Conservation (phyloP, 2,329 filamentous ascomycete genomes). For the Diaporthe citri region DNA sequence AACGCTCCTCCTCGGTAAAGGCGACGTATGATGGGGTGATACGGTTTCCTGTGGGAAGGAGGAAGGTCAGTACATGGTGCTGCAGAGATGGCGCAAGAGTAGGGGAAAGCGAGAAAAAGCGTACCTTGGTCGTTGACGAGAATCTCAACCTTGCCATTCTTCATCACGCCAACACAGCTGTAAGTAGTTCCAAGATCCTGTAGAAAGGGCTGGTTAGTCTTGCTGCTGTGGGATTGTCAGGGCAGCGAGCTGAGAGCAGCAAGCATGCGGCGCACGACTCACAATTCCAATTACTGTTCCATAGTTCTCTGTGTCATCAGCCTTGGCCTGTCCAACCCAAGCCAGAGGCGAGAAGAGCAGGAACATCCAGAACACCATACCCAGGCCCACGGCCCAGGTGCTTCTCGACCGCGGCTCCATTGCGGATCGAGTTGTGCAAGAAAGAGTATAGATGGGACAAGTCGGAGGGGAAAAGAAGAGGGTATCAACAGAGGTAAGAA, state of each 20-base stretch:
- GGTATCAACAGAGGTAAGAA: conserved; percentile 46
- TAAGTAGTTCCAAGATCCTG: conserved; percentile 89
- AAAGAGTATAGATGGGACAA: conserved; percentile 39
- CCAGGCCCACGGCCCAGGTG: conserved; percentile 69
- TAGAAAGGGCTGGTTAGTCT: conserved; percentile 42
- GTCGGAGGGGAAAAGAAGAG: conserved; percentile 46
- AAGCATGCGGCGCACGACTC: conserved; percentile 50
- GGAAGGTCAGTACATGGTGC: background rate
- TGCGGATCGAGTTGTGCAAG: conserved; percentile 34
- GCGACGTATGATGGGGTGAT: conserved; percentile 96
- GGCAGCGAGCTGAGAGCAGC: background rate
- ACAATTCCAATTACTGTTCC: conserved; percentile 95
- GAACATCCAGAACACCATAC: conserved; percentile 91
- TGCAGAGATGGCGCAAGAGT: too few relatives aligned
- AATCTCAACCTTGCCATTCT: conserved; percentile 95
- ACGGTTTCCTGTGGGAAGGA: conserved; percentile 75
- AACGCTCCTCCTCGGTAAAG: conserved; percentile 95
- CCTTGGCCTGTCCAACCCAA: conserved; percentile 82
- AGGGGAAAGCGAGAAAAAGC: conserved; percentile 15
- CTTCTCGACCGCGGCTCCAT: conserved; percentile 44
- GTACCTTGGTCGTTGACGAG: conserved; percentile 87
- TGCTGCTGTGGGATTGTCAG: background rate
- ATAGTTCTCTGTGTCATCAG: conserved; percentile 81
- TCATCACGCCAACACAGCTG: conserved; percentile 95
- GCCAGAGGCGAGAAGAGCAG: conserved; percentile 90